These are phyloP conservation scores for Tetradesmus lagerheimii DNA, from an alignment of 139 green algal species.

Conservation along the genomic window DNA sequence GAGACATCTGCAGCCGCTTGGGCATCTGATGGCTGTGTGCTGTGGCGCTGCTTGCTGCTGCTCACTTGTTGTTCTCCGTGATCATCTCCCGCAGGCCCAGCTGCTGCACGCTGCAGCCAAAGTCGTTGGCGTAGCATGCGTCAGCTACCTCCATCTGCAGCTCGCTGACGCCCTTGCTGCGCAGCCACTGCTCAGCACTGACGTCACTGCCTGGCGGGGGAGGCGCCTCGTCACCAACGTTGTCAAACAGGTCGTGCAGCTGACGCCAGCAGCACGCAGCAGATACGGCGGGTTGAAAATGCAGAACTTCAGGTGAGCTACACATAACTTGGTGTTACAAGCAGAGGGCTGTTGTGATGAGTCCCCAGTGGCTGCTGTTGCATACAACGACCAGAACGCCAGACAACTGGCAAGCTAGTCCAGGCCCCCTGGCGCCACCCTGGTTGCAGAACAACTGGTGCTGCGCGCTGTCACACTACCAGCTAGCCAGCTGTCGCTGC, in stretches of 20 bases:
- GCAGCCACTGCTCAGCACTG: slow-evolving; percentile 69
- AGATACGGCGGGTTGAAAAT: neutral
- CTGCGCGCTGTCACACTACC: no score
- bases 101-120: slow-evolving; percentile 72
- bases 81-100: slow-evolving; percentile 86
- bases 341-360: no score
- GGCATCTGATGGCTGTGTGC: neutral
- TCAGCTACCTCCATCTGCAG: slow-evolving; percentile 71
- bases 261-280: slow-evolving; percentile 28
- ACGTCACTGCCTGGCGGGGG: slow-evolving; percentile 65
- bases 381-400: no score
- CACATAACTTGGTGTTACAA: no score
- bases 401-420: no score
- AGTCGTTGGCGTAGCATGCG: slow-evolving; percentile 91
- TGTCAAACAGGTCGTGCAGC: slow-evolving; percentile 74
- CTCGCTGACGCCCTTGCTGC: slow-evolving; percentile 50
- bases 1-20: neutral
- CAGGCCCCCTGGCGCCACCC: no score
- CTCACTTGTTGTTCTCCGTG: slow-evolving; percentile 74
- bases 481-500: no score
- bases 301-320: neutral
- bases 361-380: no score
- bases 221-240: slow-evolving; percentile 54
- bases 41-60: neutral
- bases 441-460: no score